phyloP scores from a whole-genome alignment of 2,329 filamentous ascomycete genomes.

The Pyrenochaeta sp. region DNA sequence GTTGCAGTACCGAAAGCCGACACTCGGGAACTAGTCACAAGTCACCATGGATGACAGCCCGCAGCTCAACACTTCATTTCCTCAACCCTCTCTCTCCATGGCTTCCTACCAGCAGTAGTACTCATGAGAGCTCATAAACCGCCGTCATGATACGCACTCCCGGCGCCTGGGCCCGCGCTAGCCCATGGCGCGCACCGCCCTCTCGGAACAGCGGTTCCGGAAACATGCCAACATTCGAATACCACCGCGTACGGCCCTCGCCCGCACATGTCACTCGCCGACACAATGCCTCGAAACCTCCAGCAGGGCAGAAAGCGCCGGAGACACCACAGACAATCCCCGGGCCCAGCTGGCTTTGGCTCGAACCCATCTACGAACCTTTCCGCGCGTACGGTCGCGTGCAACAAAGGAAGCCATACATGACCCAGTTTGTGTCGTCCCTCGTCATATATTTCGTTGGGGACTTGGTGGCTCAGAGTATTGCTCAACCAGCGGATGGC shows the following conservation, averaged over 20 bases:
- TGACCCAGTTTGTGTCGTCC: conserved; percentile 80
- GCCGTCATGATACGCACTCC: conserved; percentile 41
- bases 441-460: conserved; percentile 81
- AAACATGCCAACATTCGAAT: conserved; percentile 7
- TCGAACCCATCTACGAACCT: conserved; percentile 56
- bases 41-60: conserved; percentile 20
- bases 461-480: conserved; percentile 78
- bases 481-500: conserved; percentile 49
- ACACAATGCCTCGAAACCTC: conserved; percentile 28
- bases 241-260: conserved; percentile 18
- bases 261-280: conserved; percentile 21
- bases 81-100: background rate
- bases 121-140: conserved; percentile 18
- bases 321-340: conserved; percentile 47
- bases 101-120: conserved; percentile 3
- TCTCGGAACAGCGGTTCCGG: conserved; percentile 14
- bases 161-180: conserved; percentile 37
- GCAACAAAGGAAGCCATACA: conserved; percentile 75
- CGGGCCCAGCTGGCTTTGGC: conserved; percentile 56
- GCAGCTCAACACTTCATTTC: conserved; percentile 22
- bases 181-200: conserved; percentile 34
- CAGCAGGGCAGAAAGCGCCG: conserved; percentile 27
- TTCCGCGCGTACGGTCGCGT: conserved; percentile 70
- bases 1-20: conserved; percentile 33
- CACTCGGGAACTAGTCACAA: conserved; percentile 25